Evolutionary conservation across 2,329 filamentous ascomycete species (phyloP), one percentile per base, ranked within the genome.

Genomic region (Aspergillus latus): DNA sequence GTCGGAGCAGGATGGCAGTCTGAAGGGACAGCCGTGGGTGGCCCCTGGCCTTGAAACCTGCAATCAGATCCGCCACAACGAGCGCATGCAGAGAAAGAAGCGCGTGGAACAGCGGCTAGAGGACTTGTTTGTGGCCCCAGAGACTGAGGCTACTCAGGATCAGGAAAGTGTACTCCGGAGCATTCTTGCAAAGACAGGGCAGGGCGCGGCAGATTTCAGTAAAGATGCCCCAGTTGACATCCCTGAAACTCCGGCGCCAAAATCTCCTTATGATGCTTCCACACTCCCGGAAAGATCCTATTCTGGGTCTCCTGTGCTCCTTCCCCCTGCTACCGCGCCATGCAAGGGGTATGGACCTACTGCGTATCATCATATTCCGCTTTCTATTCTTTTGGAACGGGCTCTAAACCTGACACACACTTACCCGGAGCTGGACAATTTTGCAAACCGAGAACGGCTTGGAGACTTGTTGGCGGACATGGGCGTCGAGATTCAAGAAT

Each of bases 1-100:
- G 43, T 66, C 64, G 7, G 48, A 53, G 13, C 52, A 62, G 9
- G 43, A 47, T 10, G 61, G 55, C 13, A 64, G 58, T 36, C 37
- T 64, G 49, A 49, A 54, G 15, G 56, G 47, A 6, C 43, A 45
- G 29, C 11, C 45, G 4, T 64, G 62, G 62, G 47, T 36, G 30
- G 62, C 64, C n/a, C 64, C 65, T 4, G 54, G 62, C 29, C 43
- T 66, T 36, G 60, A 63, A 10, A 66, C 59, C 4, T 64, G 62
- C 52, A 56, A 61, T 13, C 39, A 52, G 32, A 60, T 66, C 44
- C 66, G 66, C 2, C 26, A 58, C 13, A 45, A 59, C 16, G 55
- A 63, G n/a, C 52, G 59, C 15, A 42, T 47, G 8, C 54, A 51
- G 46, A 49, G 59, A 40, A 61, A 37, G 26, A 55, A 58, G 21